Base-by-base conservation (phyloP, 1,284 basidiomycete genomes). In the Ceratobasidium sp. region DNA sequence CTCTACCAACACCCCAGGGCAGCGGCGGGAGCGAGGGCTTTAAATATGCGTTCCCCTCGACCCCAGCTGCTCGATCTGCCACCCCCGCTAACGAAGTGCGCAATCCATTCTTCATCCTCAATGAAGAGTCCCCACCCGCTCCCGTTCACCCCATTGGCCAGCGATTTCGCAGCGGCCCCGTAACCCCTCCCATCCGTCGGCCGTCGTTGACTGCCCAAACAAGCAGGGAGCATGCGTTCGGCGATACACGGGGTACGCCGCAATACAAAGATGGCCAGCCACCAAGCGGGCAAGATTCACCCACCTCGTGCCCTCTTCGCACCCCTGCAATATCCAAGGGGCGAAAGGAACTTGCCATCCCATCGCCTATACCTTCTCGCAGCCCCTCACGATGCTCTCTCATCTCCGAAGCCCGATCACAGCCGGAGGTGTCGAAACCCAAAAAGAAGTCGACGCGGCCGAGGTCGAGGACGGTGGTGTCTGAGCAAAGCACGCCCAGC, bases 181-280 rank as follows among this genome's bases (percentile, higher is more conserved):
- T 22, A 1, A 44, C 53, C 7, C 59, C 59, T 9, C 36, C 36
- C 19, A 31, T 51, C 24, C 66, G 66, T 19, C 31, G 66, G 29
- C 66, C 66, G 22, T 29, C 29, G 1, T 41, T 69, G 29, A 51
- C 51, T 31, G 51, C 44, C 5, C 50, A 69, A 54, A 53, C 57
- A 22, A 69, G 66, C 41, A 51, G 56, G 4, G 66, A 69, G 31
- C 66, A 69, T 51, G 66, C 66, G 31, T 57, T 69, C 53, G 66
- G 66, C 41, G 31, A 29, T 69, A 53, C 41, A 41, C 66, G 66
- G 66, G 31, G 19, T 11, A 54, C 22, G 47, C 53, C 36, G 14
- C 51, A 33, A n/a, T 41, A 17, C 24, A 60, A 44, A 60, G 66
- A 33, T 57, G 44, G 29, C 17, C 11, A 24, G 19, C 62, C n/a